Conservation (phyloP, 306 rosid genomes). For the Rosa lucieae region DNA sequence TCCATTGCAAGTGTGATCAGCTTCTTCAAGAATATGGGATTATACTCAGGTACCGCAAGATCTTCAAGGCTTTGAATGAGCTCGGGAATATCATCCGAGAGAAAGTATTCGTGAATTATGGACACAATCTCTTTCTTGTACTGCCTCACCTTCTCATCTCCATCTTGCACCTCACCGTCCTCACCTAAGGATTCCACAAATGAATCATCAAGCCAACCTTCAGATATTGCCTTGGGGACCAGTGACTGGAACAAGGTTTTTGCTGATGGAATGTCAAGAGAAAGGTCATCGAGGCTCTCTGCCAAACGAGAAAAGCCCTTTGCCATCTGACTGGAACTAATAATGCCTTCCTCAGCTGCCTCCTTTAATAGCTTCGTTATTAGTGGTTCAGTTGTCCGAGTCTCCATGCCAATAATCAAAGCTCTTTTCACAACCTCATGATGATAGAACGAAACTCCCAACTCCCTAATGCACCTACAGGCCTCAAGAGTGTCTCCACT, state of each 20-base stretch:
- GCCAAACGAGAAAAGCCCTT: slow-evolving; percentile 91
- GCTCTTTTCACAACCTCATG: slow-evolving; percentile 99
- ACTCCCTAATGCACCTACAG: slow-evolving; percentile 88
- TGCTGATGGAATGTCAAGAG: slow-evolving; percentile 94
- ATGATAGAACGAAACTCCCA: slow-evolving; percentile 93
- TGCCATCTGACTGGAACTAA: slow-evolving; percentile 96
- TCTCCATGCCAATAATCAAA: slow-evolving; percentile 86
- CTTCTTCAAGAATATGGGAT: slow-evolving; percentile 87
- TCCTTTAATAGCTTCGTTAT: slow-evolving; percentile 78
- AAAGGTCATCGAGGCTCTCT: slow-evolving; percentile 95
- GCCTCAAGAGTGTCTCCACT: slow-evolving; percentile 85
- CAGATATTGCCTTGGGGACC: slow-evolving; percentile 73
- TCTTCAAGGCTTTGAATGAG: slow-evolving; percentile 88
- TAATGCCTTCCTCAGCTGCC: slow-evolving; percentile 91
- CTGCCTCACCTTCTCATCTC: slow-evolving; percentile 61
- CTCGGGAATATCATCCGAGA: slow-evolving; percentile 95
- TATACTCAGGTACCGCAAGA: slow-evolving; percentile 73
- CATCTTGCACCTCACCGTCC: slow-evolving; percentile 52
- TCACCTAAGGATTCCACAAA: slow-evolving; percentile 53
- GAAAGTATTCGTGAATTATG: slow-evolving; percentile 90
- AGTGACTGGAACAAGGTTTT: slow-evolving; percentile 59
- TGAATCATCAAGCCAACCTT: slow-evolving; percentile 96
- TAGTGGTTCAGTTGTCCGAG: slow-evolving; percentile 57
- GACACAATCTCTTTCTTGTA: slow-evolving; percentile 84
- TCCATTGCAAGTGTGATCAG: slow-evolving; percentile 94